These are phyloP conservation scores for Cinchona pubescens DNA, from an alignment of 257 asterid species.

Conservation along the genomic window DNA sequence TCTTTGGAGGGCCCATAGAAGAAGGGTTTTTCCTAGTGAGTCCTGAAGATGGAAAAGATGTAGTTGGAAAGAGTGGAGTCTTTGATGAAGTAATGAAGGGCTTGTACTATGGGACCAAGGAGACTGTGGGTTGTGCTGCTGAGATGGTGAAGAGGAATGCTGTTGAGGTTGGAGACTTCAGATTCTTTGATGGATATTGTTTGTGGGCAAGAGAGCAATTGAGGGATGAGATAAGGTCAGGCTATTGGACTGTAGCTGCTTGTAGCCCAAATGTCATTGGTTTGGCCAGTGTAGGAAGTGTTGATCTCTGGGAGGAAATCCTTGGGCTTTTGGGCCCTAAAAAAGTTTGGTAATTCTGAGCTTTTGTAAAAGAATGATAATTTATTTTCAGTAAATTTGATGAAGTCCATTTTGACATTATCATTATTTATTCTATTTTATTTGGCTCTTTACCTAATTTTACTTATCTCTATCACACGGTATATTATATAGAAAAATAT, in stretches of 20 bases:
- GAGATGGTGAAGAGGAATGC: conserved; percentile 75
- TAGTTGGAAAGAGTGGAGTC: conserved; percentile 54
- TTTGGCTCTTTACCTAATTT: neutral
- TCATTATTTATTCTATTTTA: too few species aligned
- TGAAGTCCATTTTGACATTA: too few species aligned
- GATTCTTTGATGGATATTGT: conserved; percentile 84
- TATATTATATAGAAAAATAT: too few species aligned
- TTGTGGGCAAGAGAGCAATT: conserved; percentile 76
- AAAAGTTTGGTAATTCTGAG: conserved; percentile 52
- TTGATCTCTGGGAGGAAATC: conserved; percentile 80
- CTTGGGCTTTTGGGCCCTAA: conserved; percentile 65
- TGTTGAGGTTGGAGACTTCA: conserved; percentile 49
- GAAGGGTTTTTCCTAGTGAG: conserved; percentile 64
- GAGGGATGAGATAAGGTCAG: conserved; percentile 68
- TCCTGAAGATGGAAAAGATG: conserved; percentile 32
- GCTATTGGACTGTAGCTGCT: conserved; percentile 84
- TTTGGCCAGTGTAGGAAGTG: conserved; percentile 43
- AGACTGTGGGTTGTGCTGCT: conserved; percentile 70
- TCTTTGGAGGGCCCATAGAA: conserved; percentile 88
- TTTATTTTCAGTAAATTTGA: neutral
- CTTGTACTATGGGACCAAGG: conserved; percentile 69
- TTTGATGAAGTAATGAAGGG: conserved; percentile 82
- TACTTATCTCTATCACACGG: neutral
- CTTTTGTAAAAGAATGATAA: neutral
- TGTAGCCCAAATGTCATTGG: conserved; percentile 65